Evolutionary conservation across 2,329 filamentous ascomycete genomes (phyloP), one percentile per base, ranked within the genome.

Genomic region (Phyllosticta citribraziliensis): DNA sequence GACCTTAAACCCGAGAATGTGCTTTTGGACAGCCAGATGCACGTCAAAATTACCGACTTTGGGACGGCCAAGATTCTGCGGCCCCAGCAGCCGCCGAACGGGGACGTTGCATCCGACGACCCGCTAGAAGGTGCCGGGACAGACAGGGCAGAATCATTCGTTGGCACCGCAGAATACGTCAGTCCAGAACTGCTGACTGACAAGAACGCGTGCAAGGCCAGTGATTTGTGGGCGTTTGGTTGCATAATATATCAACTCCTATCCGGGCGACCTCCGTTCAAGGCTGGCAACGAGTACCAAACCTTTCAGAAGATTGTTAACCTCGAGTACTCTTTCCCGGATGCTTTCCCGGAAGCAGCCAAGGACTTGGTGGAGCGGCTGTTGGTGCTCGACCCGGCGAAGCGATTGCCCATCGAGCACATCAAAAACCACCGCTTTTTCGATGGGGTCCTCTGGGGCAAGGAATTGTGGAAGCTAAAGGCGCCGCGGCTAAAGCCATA

Each of bases 21-120:
- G 3, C 82, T 99, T 6, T 80, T 99, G 47, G 94, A 99, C 73
- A 88, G 92, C 65, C 88, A 96, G 70, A 95, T 97, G 89, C 91
- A 97, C 69, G 87, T 97, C 75, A 99, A 99, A 73, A 97, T 99
- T 66, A 99, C 94, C 8, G 94, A 99, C 75, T 99, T 99, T 71
- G 94, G 94, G 52, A 99, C 94, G 0, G 94, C 94, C n/a, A 97
- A 97, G 73, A 84, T 99, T 64, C 79, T 99, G 54, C 86, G 87
- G 57, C 72, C 76, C 30, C 35, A 60, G 33, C 25, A 25, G 30
- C 35, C 53, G 20, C 22, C 40, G 19, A 74, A 72, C 40, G 75
- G 80, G 71, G 54, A 61, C 11, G 33, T 14, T 19, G 70, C 79
- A 64, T 14, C 64, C 0, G 77, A 81, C 8, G 77, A 82, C 66